A percentile compares a stretch with the other conserved stretches of the same genome.
Conservation (phyloP, 2,329 filamentous ascomycete species). For the Dothidotthia symphoricarpi region DNA sequence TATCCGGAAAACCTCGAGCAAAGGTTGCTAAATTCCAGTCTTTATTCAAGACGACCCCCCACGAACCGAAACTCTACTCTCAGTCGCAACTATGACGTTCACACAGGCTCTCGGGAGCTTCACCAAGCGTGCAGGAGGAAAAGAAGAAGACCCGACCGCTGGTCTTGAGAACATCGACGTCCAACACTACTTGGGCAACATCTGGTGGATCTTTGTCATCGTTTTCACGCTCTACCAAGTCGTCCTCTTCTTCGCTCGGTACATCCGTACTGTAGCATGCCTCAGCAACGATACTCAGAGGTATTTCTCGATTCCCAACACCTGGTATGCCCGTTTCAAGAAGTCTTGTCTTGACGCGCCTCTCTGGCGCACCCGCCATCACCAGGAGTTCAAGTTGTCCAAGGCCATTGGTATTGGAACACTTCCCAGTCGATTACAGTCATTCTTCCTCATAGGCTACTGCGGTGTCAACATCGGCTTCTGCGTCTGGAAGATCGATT, state of each 20-base stretch:
- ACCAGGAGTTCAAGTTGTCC: conserved; percentile 53
- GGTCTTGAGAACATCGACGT: conserved; percentile 37
- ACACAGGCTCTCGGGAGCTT: conserved; percentile 17
- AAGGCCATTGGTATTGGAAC: conserved; percentile 51
- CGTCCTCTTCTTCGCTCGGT: conserved; percentile 59
- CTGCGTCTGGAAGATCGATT: conserved; percentile 56
- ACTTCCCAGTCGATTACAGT: conserved; percentile 50
- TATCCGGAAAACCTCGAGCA: conserved; percentile 11
- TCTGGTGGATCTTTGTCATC: conserved; percentile 61
- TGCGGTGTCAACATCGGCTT: conserved; percentile 51
- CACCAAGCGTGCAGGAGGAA: conserved; percentile 24
- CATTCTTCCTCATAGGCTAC: conserved; percentile 49
- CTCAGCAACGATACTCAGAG: conserved; percentile 76
- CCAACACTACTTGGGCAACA: conserved; percentile 39
- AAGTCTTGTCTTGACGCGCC: conserved; percentile 49
- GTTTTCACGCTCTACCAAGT: conserved; percentile 68
- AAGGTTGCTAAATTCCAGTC: conserved; percentile 15
- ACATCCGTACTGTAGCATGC: conserved; percentile 71
- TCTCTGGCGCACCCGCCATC: conserved; percentile 49
- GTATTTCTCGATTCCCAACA: conserved; percentile 70
- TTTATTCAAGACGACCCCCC: conserved; percentile 13
- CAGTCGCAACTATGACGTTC: conserved; percentile 24
- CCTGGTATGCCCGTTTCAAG: conserved; percentile 46
- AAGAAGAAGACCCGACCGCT: conserved; percentile 27
- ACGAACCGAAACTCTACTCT: conserved; percentile 15